A percentile compares a stretch with the other conserved stretches of the same genome.
Evolutionary conservation across 148 eudicot species (phyloP).

Genomic region (Rheum nobile): DNA sequence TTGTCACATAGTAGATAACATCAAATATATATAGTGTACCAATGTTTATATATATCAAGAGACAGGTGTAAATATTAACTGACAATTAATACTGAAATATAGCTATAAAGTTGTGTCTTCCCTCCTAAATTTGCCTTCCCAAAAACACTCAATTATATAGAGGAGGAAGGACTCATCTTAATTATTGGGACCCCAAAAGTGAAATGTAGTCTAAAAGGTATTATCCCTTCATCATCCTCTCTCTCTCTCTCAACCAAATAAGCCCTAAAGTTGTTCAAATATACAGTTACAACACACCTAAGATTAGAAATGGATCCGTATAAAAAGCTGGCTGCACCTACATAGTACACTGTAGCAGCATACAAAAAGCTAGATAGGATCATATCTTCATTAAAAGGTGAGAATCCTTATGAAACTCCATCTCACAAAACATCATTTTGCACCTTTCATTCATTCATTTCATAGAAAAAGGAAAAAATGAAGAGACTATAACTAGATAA

Average conservation of each 20-base stretch:
- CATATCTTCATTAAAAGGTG: constrained; percentile 8
- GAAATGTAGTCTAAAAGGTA: too few species aligned
- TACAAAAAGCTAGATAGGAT: background rate
- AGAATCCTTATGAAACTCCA: constrained; percentile 3
- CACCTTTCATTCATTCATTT: constrained; percentile 30
- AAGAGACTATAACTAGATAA: background rate
- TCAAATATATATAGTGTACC: too few species aligned
- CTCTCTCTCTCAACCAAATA: background rate
- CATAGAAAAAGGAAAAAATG: background rate
- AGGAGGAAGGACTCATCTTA: background rate
- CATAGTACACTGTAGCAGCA: background rate
- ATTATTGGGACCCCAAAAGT: background rate
- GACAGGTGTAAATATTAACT: too few species aligned
- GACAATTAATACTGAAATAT: too few species aligned
- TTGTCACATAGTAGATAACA: too few species aligned
- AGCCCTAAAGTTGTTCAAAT: background rate
- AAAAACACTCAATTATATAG: too few species aligned
- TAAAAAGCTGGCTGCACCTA: constrained; percentile 7
- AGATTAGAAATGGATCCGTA: background rate
- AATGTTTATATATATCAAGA: too few species aligned
- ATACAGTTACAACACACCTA: constrained; percentile 2
- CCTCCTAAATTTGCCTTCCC: background rate
- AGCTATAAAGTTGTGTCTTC: background rate
- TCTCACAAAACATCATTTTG: constrained; percentile 5
- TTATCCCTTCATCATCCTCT: background rate